Conservation (phyloP, 2,329 filamentous ascomycete species). For the Trichoderma breve region DNA sequence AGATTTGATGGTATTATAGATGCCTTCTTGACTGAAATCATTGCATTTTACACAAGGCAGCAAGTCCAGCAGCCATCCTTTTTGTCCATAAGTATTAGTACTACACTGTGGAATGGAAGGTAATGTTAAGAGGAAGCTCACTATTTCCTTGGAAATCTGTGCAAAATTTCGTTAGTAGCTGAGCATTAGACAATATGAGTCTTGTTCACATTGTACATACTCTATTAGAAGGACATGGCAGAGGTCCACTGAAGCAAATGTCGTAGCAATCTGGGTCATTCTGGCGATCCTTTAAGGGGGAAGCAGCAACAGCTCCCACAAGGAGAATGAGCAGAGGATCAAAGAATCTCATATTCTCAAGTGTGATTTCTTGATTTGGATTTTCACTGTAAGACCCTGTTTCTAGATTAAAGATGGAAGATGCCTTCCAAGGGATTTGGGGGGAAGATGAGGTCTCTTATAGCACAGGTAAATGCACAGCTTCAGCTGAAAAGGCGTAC, state of each 20-base stretch:
- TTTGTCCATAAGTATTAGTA: not conserved
- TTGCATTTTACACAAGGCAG: not conserved
- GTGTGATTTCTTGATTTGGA: too few relatives aligned
- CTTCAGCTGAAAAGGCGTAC: not conserved
- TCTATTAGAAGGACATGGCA: constrained; percentile 8
- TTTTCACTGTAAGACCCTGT: not conserved
- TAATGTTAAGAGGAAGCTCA: not conserved
- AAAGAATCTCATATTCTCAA: not conserved
- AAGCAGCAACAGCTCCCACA: not conserved
- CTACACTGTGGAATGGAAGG: not conserved
- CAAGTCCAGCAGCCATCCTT: constrained; percentile 7
- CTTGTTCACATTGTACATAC: not conserved
- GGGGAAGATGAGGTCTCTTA: not conserved
- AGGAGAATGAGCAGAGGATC: not conserved
- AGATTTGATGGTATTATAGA: not conserved
- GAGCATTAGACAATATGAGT: not conserved
- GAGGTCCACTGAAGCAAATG: not conserved
- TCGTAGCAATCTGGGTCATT: not conserved
- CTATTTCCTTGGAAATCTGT: not conserved
- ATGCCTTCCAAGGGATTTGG: not conserved
- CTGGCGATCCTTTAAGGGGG: not conserved
- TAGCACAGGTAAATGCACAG: not conserved
- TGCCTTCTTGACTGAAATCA: not conserved
- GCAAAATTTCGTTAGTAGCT: not conserved
- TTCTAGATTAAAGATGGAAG: not conserved